Conservation (phyloP, 2,329 filamentous ascomycete species). For the Penicillium verrucosum region DNA sequence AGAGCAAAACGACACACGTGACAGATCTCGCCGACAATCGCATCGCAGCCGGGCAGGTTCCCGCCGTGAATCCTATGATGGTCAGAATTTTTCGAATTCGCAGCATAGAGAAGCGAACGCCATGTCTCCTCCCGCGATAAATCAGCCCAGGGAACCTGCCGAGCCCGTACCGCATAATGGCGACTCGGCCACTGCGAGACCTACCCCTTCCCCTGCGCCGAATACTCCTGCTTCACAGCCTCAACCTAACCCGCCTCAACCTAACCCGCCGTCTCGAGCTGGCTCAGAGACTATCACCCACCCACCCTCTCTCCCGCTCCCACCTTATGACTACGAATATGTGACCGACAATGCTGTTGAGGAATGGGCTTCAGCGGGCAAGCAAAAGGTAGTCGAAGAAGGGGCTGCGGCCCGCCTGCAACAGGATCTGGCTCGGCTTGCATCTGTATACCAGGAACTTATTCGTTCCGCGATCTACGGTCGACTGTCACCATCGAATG, state of each 20-base stretch:
- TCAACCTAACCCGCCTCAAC: slow-evolving; percentile 19
- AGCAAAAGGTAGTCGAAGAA: slow-evolving; percentile 63
- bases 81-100: slow-evolving; percentile 32
- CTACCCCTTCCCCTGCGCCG: slow-evolving; percentile 24
- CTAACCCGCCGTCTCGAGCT: slow-evolving; percentile 20
- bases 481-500: slow-evolving; percentile 63
- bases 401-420: slow-evolving; percentile 63
- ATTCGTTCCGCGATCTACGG: slow-evolving; percentile 70
- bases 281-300: slow-evolving; percentile 17
- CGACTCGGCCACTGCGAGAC: slow-evolving; percentile 11
- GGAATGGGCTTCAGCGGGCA: slow-evolving; percentile 66
- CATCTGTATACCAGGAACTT: slow-evolving; percentile 78
- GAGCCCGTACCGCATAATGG: slow-evolving; percentile 33
- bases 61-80: slow-evolving; percentile 37
- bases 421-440: slow-evolving; percentile 66
- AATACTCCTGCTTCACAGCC: slow-evolving; percentile 16
- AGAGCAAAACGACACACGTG: slow-evolving; percentile 39
- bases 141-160: slow-evolving; percentile 27
- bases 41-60: slow-evolving; percentile 37
- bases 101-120: slow-evolving; percentile 24
- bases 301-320: slow-evolving; percentile 23
- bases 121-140: slow-evolving; percentile 32
- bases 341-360: slow-evolving; percentile 67
- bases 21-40: slow-evolving; percentile 37
- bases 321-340: slow-evolving; percentile 67